Conservation (phyloP, 345 rosid genomes). For the Viola odorata region DNA sequence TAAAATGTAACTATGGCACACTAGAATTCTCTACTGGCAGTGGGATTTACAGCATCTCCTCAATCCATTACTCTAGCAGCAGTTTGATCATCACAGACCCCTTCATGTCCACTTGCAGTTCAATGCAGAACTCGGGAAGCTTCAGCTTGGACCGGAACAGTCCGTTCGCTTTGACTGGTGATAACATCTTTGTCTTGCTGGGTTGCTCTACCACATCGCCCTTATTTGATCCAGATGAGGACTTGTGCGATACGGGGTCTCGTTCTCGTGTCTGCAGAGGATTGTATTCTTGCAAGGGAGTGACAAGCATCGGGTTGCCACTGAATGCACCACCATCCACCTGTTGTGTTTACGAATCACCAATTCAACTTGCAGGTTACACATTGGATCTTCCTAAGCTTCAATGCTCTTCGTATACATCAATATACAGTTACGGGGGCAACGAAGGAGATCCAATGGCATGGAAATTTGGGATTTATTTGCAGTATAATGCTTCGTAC, state of each 20-base stretch:
- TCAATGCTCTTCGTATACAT: slow-evolving; percentile 57
- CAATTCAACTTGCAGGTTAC: slow-evolving; percentile 43
- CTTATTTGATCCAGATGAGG: slow-evolving; percentile 46
- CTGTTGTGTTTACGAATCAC: slow-evolving; percentile 57
- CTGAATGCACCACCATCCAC: slow-evolving; percentile 46
- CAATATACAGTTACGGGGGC: slow-evolving; percentile 50
- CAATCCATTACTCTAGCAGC: slow-evolving; percentile 46
- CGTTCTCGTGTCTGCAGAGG: slow-evolving; percentile 54
- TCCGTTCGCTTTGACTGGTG: slow-evolving; percentile 44
- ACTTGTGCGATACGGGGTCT: slow-evolving; percentile 50
- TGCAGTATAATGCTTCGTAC: slow-evolving; percentile 46
- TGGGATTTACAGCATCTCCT: slow-evolving; percentile 41
- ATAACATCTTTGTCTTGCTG: slow-evolving; percentile 49
- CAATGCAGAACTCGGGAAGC: slow-evolving; percentile 62
- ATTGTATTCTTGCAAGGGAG: slow-evolving; percentile 58
- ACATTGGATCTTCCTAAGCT: slow-evolving; percentile 56
- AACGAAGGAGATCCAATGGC: slow-evolving; percentile 52
- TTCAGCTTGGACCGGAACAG: slow-evolving; percentile 48
- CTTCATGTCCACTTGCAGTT: slow-evolving; percentile 59
- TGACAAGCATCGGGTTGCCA: slow-evolving; percentile 49
- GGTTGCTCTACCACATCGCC: slow-evolving; percentile 66
- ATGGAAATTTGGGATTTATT: slow-evolving; percentile 54
- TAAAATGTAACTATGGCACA: slow-evolving; percentile 39
- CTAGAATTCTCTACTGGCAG: slow-evolving; percentile 52
- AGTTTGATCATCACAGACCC: slow-evolving; percentile 41